These are phyloP conservation scores for Heterobasidion annosum DNA, from an alignment of 1,284 basidiomycete genomes.

Conservation along the genomic window DNA sequence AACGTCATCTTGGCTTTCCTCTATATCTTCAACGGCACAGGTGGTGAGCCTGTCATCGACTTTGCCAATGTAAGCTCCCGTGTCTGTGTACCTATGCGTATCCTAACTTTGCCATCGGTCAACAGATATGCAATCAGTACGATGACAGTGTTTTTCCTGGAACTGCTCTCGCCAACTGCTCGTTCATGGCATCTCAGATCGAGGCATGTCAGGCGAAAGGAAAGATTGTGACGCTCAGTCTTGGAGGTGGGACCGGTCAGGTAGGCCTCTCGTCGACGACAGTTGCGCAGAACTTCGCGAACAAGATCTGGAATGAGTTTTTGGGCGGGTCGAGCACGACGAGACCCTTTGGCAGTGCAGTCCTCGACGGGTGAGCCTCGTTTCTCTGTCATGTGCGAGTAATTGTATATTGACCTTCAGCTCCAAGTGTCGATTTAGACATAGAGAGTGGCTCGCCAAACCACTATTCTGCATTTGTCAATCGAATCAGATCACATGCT, in stretches of 20 bases:
- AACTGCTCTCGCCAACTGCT: conserved; percentile 46
- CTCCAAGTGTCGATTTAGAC: conserved; percentile 48
- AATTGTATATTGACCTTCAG: neutral
- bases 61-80: conserved; percentile 38
- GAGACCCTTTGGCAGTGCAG: conserved; percentile 49
- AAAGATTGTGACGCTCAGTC: conserved; percentile 51
- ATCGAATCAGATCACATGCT: conserved; percentile 34
- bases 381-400: neutral
- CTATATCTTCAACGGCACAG: conserved; percentile 40
- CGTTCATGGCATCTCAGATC: conserved; percentile 41
- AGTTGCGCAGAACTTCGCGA: conserved; percentile 39
- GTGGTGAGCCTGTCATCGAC: conserved; percentile 46
- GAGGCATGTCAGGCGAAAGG: conserved; percentile 52
- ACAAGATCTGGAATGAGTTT: conserved; percentile 56
- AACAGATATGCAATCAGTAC: conserved; percentile 37
- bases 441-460: conserved; percentile 49
- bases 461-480: conserved; percentile 48
- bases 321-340: conserved; percentile 43
- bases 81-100: neutral
- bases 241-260: conserved; percentile 50
- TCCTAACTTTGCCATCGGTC: neutral
- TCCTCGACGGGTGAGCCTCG: conserved; percentile 47
- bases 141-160: conserved; percentile 38
- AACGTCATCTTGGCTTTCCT: conserved; percentile 51
- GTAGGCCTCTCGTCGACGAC: conserved; percentile 43